Evolutionary conservation across 2,329 filamentous ascomycete genomes (phyloP), one percentile per base, ranked within the genome.

Genomic region (Cladorrhinum sp.): DNA sequence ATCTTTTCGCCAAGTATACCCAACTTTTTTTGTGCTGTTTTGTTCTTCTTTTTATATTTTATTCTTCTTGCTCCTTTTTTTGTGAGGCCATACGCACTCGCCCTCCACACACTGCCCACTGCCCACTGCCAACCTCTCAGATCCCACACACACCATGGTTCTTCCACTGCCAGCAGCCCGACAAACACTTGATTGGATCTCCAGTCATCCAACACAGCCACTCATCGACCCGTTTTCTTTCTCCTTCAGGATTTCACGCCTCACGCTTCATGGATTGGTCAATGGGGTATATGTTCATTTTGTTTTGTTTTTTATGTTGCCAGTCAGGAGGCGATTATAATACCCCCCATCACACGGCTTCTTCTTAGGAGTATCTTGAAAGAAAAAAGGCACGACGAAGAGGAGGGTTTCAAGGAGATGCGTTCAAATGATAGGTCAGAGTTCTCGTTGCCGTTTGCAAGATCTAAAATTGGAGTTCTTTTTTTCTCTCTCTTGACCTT

Each of bases 1-100:
- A 22, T 48, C 25, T 55, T 56, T 24, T 24, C 36, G 22, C 41
- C 20, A 59, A 55, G 50, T 45, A 55, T 49, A 53, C 29, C 57
- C 57, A 50, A 0, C 20, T 45, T 58, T 52, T 38, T 20, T 57
- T 16, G 2, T 20, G 13, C 16, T 52, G 24, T 27, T 16, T 52
- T 22, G 8, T 22, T 45, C 16, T 45, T 45, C 16, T 22, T 45
- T 20, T 18, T 45, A n/a, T 45, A 36, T 7, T 45, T 45, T 45
- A 16, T 45, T 3, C 20, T 45, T 45, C n/a, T 45, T 7, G 16
- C n/a, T 45, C 20, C 10, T 18, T 18, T 45, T 8, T 13, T 41
- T 41, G 36, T 4, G 10, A 41, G 10, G 12, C 36, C 36, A 41
- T 41, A 8, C 36, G 3, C 36, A 13, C 10, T 45, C 41, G 41